Conservation (phyloP, 2,329 filamentous ascomycete genomes). For the Alternaria solani region DNA sequence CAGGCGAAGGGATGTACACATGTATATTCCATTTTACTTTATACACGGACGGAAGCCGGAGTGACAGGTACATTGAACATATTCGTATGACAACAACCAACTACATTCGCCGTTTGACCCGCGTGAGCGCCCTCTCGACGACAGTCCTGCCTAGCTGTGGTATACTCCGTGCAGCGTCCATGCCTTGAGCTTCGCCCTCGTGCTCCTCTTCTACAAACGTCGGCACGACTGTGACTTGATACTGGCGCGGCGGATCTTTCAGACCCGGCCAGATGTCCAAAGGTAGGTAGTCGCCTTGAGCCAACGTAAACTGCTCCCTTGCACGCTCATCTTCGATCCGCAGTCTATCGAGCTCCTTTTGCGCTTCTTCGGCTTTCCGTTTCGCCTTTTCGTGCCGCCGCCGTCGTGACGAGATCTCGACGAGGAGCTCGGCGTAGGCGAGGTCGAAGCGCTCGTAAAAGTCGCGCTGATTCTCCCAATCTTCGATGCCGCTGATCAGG, state of each 20-base stretch:
- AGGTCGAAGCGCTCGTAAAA: conserved; percentile 88
- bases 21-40: conserved; percentile 49
- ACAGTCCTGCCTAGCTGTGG: conserved; percentile 47
- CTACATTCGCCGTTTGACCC: conserved; percentile 49
- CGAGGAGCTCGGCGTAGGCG: conserved; percentile 83
- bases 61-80: neutral
- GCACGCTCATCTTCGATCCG: conserved; percentile 75
- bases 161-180: conserved; percentile 39
- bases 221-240: conserved; percentile 42
- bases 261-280: conserved; percentile 83
- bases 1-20: conserved; percentile 37
- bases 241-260: conserved; percentile 45
- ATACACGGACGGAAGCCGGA: conserved; percentile 42
- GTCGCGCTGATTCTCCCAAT: conserved; percentile 78
- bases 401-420: conserved; percentile 81
- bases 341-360: conserved; percentile 77
- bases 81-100: conserved; percentile 17
- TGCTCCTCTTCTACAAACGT: conserved; percentile 26
- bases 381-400: conserved; percentile 77
- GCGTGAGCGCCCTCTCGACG: conserved; percentile 45
- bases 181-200: conserved; percentile 19
- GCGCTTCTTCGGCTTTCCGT: conserved; percentile 77
- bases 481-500: conserved; percentile 72
- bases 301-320: conserved; percentile 78
- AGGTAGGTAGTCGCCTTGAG: conserved; percentile 86